phyloP scores from a whole-genome alignment of 2,329 filamentous ascomycete genomes.

The Colletotrichum higginsianum region DNA sequence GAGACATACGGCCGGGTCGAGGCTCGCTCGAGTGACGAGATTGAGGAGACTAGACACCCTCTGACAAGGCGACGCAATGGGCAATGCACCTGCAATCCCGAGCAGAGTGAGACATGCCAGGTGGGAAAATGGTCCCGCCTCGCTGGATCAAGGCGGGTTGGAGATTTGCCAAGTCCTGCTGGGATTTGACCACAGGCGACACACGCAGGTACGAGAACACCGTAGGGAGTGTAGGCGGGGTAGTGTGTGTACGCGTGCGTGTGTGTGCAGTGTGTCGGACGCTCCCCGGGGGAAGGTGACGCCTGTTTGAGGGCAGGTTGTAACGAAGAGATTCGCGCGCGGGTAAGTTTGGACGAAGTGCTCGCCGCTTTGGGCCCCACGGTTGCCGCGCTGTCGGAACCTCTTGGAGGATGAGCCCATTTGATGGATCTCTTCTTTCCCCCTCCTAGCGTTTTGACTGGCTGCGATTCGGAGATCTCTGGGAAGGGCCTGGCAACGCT shows the following conservation, averaged over 20 bases:
- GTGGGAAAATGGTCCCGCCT: slow-evolving; percentile 34
- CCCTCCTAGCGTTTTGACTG: slow-evolving; percentile 27
- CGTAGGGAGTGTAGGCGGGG: not conserved
- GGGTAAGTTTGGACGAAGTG: slow-evolving; percentile 40
- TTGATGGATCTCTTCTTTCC: not conserved
- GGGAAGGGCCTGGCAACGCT: slow-evolving; percentile 22
- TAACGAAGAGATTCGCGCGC: slow-evolving; percentile 24
- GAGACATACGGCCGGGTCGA: not conserved
- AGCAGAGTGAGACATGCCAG: slow-evolving; percentile 39
- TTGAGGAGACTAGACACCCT: no score
- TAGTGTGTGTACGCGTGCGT: no score
- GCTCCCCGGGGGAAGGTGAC: not conserved
- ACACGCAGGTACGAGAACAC: slow-evolving; percentile 13
- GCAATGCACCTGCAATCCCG: slow-evolving; percentile 16
- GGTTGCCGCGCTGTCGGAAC: slow-evolving; percentile 40
- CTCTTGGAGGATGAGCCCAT: slow-evolving; percentile 3
- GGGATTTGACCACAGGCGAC: slow-evolving; percentile 1
- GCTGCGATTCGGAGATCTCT: slow-evolving; percentile 32
- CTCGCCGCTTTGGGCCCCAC: slow-evolving; percentile 29
- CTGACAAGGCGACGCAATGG: slow-evolving; percentile 17
- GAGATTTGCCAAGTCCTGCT: slow-evolving; percentile 21
- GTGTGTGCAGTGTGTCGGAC: not conserved
- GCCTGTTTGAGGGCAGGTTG: slow-evolving; percentile 19
- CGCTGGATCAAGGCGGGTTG: slow-evolving; percentile 34
- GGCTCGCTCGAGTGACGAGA: slow-evolving; percentile 12